Evolutionary conservation across 176 grass and related monocot genomes (phyloP), one percentile per base, ranked within the genome.

Genomic region (Echinochloa phyllopogon): DNA sequence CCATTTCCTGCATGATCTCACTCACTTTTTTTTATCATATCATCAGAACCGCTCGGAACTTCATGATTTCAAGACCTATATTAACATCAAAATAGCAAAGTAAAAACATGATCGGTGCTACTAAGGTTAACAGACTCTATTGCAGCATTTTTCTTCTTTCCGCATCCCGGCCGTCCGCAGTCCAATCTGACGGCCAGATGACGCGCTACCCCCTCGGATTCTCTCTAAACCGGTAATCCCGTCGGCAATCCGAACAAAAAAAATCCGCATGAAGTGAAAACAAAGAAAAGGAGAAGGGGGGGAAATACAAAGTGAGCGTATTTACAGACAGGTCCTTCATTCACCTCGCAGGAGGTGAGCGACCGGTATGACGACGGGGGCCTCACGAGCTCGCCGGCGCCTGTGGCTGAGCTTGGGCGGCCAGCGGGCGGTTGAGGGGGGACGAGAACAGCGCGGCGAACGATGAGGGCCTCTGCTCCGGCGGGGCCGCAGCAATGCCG

Each of bases 401-500:
- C 2, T 75, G 89, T 4, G 88, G 23, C 0, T 82, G 89, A 10
- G 75, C 14, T 10, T 60, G 89, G 6, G 55, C 52, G 14, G 60
- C 10, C 43, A 59, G 21, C 6, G 85, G 65, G 67, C 72, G 90
- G 64, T 6, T 56, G 0, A 91, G 84, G 0, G 86, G 72, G 2
- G 85, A 69, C 12, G 84, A 89, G 85, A 96, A 96, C 37, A 96
- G 80, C 3, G 94, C 90, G 17, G 94, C 94, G 87, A 96, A 96
- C 17, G 94, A 96, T 37, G 77, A 89, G 0, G 94, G 88, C 36
- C 86, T 82, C 52, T 59, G 83, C 39, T 91, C 88, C 18, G 86
- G 52, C 4, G 59, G n/a, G 1, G 78, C 8, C 6, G 63, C 3
- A 2, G 21, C 73, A 84, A 61, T 69, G 76, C 36, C 62, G 60